Evolutionary conservation across 805 yeast species (phyloP).

Genomic region (Ogataea nonfermentans): DNA sequence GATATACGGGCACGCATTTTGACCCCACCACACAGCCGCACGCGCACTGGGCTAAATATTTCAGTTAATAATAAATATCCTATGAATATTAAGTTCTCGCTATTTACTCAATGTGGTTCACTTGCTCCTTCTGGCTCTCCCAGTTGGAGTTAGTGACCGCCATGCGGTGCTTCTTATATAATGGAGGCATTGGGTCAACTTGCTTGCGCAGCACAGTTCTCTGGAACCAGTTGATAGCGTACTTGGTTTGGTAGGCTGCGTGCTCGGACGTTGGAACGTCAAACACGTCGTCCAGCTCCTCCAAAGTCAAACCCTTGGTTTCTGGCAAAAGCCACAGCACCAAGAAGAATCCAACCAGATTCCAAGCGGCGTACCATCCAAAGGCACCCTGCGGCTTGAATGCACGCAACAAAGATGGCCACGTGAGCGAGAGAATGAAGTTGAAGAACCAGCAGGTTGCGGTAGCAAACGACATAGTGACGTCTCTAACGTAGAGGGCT

Average conservation of each 20-base stretch:
- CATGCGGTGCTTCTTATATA: constrained; percentile 56
- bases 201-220: constrained; percentile 46
- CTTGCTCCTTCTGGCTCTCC: constrained; percentile 57
- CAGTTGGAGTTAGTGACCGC: constrained; percentile 60
- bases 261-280: constrained; percentile 54
- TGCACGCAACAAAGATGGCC: constrained; percentile 69
- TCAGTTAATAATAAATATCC: neutral
- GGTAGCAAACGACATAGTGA: constrained; percentile 79
- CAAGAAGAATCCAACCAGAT: constrained; percentile 63
- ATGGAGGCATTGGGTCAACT: constrained; percentile 50
- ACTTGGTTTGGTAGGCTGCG: constrained; percentile 46
- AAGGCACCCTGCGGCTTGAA: constrained; percentile 83
- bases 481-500: constrained; percentile 74
- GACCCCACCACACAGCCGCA: constrained; percentile 12
- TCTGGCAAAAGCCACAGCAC: constrained; percentile 73
- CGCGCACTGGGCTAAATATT: neutral
- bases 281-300: constrained; percentile 74
- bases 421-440: constrained; percentile 66
- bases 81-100: neutral
- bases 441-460: constrained; percentile 76
- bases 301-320: constrained; percentile 69
- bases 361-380: constrained; percentile 88
- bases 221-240: constrained; percentile 43
- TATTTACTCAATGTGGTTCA: constrained; percentile 45
- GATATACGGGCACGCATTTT: no score